Evolutionary conservation across 2,329 filamentous ascomycete genomes (phyloP).

Genomic region (Pseudogymnoascus sp.): DNA sequence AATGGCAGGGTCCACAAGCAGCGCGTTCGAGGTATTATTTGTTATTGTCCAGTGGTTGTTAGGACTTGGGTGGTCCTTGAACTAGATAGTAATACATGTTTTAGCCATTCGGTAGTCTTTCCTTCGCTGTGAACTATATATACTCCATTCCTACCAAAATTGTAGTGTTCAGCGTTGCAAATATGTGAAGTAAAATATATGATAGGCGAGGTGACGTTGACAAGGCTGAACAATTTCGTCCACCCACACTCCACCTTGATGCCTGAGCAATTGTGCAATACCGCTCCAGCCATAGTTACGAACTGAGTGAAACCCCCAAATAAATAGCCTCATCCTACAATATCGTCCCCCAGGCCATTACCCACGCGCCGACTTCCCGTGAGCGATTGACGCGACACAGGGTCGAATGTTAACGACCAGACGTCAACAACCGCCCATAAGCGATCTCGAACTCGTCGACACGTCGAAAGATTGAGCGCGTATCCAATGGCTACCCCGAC

Average conservation of each 20-base stretch:
- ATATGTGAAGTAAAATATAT: background rate
- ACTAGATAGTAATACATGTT: background rate
- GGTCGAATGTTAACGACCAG: background rate
- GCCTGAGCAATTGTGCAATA: background rate
- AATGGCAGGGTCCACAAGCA: background rate
- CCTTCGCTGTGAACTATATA: background rate
- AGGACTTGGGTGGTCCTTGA: background rate
- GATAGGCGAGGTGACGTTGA: conserved; percentile 1
- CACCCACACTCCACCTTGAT: background rate
- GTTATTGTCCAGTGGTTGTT: background rate
- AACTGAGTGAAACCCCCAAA: background rate
- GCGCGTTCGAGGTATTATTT: background rate
- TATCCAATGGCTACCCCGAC: conserved; percentile 29
- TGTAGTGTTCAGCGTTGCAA: background rate
- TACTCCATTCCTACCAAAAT: background rate
- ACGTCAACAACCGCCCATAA: background rate
- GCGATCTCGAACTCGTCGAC: background rate
- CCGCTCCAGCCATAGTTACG: background rate
- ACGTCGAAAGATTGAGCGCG: background rate
- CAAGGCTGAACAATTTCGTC: conserved; percentile 7
- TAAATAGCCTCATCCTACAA: background rate
- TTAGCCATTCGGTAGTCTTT: background rate
- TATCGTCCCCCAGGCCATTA: background rate
- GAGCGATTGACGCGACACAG: background rate
- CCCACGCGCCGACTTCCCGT: background rate